Evolutionary conservation across 257 asterid genomes (phyloP), one percentile per base, ranked within the genome.

Genomic region (Nicotiana sylvestris): DNA sequence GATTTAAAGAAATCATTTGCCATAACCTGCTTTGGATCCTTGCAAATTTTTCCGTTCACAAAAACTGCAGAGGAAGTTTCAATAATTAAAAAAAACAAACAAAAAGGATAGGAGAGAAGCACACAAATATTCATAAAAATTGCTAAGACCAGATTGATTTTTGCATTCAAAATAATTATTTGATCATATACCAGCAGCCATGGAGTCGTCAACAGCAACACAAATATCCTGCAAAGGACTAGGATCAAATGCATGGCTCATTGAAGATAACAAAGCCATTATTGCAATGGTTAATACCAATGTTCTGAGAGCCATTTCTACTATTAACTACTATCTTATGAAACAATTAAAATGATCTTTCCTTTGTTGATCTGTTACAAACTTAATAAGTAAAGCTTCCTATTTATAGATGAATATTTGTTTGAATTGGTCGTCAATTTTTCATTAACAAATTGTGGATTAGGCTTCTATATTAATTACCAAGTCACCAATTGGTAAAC

Each of bases 221-320:
- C 79, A 72, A 9, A 72, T 43, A 72, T 72, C 79, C 61, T 72
- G 79, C 10, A 72, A 35, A 46, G 79, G 79, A 10, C 79, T 72
- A 11, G 79, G 79, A 25, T 72, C 79, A 72, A 4, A 46, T 72
- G 79, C 79, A 72, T 2, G 61, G 27, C 62, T 49, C 39, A 27
- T 13, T 74, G 80, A 74, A 49, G 25, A 49, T 49, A 49, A 49
- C n/a, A 74, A 0, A 49, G 80, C 80, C 80, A 49, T 46, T 74
- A 27, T 74, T 37, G 64, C 9, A 74, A 74, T 27, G 43, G 11
- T 74, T 72, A 72, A 6, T 25, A 46, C 13, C 0, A 72, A 43
- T 49, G 61, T 12, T n/a, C 46, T 72, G 61, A 72, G 25, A 46
- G 60, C 35, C 79, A 72, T 72, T 72, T 21, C 61, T 72, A 72